Conservation (phyloP, 2,329 filamentous ascomycete genomes). For the Ceratocystis papillata region DNA sequence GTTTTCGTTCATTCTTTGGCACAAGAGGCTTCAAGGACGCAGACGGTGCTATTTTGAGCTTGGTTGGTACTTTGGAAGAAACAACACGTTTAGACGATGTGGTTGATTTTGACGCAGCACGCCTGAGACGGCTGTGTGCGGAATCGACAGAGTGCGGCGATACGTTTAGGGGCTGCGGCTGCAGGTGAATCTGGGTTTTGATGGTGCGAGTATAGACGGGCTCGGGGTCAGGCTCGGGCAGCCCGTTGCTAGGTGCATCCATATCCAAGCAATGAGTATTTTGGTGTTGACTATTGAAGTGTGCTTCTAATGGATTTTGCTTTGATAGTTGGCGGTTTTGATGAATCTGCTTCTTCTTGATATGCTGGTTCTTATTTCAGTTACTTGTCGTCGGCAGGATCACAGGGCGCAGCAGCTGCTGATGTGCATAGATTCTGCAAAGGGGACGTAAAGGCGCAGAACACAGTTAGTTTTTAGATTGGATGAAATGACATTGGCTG, state of each 20-base stretch:
- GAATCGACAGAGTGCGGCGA: conserved; percentile 21
- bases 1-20: conserved; percentile 34
- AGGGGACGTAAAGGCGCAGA: background rate
- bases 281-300: background rate
- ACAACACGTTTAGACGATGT: conserved; percentile 4
- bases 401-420: conserved; percentile 11
- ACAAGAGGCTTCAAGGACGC: conserved; percentile 24
- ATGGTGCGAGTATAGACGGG: conserved; percentile 10
- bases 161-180: conserved; percentile 12
- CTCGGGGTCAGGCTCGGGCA: background rate
- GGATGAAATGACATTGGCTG: background rate
- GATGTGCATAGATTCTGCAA: conserved; percentile 11
- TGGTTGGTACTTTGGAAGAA: conserved; percentile 14
- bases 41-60: conserved; percentile 23
- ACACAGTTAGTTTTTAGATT: background rate
- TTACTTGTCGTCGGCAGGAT: background rate
- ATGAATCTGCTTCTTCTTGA: background rate
- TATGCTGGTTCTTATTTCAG: background rate
- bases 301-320: background rate
- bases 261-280: background rate
- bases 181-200: conserved; percentile 17
- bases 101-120: conserved; percentile 15
- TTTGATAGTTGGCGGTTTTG: background rate
- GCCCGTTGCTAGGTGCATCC: conserved; percentile 10
- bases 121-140: conserved; percentile 20